Evolutionary conservation across 345 rosid genomes (phyloP).

Genomic region (Iberis pinnata): DNA sequence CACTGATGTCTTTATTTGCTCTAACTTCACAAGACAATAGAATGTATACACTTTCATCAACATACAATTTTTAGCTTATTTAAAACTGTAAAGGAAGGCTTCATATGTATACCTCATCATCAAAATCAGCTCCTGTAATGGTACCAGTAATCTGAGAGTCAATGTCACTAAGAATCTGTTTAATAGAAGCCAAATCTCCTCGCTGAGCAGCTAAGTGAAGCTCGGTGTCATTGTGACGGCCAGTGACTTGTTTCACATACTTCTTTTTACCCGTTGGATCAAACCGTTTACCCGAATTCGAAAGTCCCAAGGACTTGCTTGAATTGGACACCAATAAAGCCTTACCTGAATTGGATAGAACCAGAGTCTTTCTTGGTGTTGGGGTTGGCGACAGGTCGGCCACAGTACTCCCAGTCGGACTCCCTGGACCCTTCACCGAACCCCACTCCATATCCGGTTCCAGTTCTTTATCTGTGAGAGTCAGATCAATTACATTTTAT

Average conservation of each 20-base stretch:
- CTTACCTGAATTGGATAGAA: constrained; percentile 54
- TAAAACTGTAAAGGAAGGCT: background rate
- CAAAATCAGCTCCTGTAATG: constrained; percentile 61
- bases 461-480: constrained; percentile 23
- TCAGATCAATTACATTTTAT: constrained; percentile 15
- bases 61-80: background rate
- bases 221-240: constrained; percentile 92
- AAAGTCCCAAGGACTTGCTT: constrained; percentile 48
- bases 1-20: constrained; percentile 57
- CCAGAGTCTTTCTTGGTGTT: constrained; percentile 49
- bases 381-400: constrained; percentile 34
- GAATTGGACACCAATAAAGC: constrained; percentile 58
- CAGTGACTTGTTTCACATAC: constrained; percentile 92
- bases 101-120: constrained; percentile 44
- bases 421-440: constrained; percentile 13
- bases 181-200: constrained; percentile 58
- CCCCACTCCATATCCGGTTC: constrained; percentile 31
- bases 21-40: constrained; percentile 20
- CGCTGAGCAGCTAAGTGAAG: constrained; percentile 84
- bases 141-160: constrained; percentile 66
- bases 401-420: constrained; percentile 26
- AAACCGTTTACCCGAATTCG: constrained; percentile 64
- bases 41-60: background rate
- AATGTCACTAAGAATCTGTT: constrained; percentile 62
- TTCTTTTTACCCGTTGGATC: constrained; percentile 65